A percentile compares a stretch with the other conserved stretches of the same genome.
Conservation (phyloP, 768 basidiomycete species). For the Kwoniella sp. region DNA sequence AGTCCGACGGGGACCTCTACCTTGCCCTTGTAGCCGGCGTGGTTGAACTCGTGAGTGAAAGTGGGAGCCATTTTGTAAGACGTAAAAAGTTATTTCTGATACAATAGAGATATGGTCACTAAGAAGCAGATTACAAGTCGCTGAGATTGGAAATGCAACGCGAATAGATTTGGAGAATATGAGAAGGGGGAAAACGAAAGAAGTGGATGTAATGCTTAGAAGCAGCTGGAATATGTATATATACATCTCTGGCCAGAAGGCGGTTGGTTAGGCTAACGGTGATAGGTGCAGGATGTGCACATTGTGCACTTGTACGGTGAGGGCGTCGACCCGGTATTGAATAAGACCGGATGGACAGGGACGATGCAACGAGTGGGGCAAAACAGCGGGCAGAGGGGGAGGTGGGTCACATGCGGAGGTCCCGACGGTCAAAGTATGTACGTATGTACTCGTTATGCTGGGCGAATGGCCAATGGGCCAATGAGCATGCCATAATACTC, state of each 20-base stretch:
- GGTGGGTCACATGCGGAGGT: constrained; percentile 1
- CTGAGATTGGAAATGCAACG: no score
- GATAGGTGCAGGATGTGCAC: constrained; percentile 15
- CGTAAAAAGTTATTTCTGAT: constrained; percentile 12
- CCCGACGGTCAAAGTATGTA: neutral
- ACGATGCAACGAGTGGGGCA: neutral
- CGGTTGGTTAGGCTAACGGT: neutral
- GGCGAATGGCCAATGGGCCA: neutral
- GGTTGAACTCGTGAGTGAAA: constrained; percentile 51
- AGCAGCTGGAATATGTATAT: no score
- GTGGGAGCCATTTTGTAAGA: constrained; percentile 30
- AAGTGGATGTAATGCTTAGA: no score
- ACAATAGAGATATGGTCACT: constrained; percentile 7
- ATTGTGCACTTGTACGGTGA: no score
- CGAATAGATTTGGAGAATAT: no score
- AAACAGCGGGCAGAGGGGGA: neutral
- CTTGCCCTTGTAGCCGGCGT: constrained; percentile 53
- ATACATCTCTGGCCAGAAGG: neutral
- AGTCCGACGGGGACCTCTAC: constrained; percentile 72
- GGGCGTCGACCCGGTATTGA: constrained; percentile 1
- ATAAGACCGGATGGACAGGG: constrained; percentile 2
- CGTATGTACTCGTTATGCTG: no score
- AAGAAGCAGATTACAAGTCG: neutral
- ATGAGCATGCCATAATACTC: neutral
- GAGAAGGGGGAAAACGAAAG: no score